These are phyloP conservation scores for Hyphopichia fennica DNA, from an alignment of 1,139 yeast genomes.

Conservation along the genomic window DNA sequence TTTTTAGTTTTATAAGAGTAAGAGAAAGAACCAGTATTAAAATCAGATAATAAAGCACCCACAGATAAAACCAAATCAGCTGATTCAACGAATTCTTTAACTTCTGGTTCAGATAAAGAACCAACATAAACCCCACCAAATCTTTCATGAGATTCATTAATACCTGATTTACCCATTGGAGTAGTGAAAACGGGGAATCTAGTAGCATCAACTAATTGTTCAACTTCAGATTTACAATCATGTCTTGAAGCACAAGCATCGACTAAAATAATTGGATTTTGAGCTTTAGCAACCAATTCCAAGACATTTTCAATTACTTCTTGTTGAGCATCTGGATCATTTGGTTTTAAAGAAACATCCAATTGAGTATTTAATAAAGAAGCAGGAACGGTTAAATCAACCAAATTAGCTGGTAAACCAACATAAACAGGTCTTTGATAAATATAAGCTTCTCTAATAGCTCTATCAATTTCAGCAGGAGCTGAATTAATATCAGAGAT, in stretches of 20 bases:
- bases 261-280: constrained; percentile 72
- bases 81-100: constrained; percentile 71
- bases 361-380: constrained; percentile 60
- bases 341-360: constrained; percentile 59
- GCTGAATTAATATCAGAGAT: constrained; percentile 64
- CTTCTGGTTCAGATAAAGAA: constrained; percentile 71
- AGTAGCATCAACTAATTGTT: constrained; percentile 61
- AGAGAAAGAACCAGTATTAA: constrained; percentile 87
- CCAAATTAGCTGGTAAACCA: constrained; percentile 81
- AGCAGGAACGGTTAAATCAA: constrained; percentile 61
- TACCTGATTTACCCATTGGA: constrained; percentile 87
- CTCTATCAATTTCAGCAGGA: constrained; percentile 68
- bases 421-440: constrained; percentile 82
- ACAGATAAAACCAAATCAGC: constrained; percentile 77
- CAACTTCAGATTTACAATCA: constrained; percentile 62
- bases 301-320: constrained; percentile 66
- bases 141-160: constrained; percentile 69
- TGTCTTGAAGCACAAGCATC: constrained; percentile 90
- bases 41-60: constrained; percentile 84
- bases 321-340: constrained; percentile 67
- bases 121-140: constrained; percentile 91
- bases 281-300: constrained; percentile 52
- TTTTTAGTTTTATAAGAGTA: constrained; percentile 78
- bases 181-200: constrained; percentile 84
- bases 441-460: constrained; percentile 69